Base-by-base conservation (phyloP, 371 early-diverging fungal genomes). In the Apophysomyces ossiformis region DNA sequence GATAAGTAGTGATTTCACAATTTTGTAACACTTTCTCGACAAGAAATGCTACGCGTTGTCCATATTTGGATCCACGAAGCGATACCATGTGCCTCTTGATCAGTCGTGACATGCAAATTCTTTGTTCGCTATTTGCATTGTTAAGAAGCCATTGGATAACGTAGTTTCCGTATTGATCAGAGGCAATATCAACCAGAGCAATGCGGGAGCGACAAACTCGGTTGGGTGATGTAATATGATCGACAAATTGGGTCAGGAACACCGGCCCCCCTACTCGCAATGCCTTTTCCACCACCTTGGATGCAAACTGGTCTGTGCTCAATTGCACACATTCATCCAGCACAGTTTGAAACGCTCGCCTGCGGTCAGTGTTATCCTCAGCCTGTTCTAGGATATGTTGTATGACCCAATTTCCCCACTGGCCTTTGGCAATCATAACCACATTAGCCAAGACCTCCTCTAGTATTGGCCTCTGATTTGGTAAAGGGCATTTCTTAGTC, bases 91-190 rank as follows among this genome's bases (percentile, higher is more conserved):
- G 92, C 2, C 89, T 86, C 61, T 85, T 84, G 60, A 92, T 85
- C 37, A 90, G 69, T 0, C 86, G 84, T 43, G 87, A 86, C 65
- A 88, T 85, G 16, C 70, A 73, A 63, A 90, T 83, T 15, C 88
- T 84, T 61, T 89, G 89, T 36, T 81, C 72, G 4, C 82, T 77
- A 21, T 81, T 83, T n/a, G 88, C 86, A 60, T 89, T 78, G 37
- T 82, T 87, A 35, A 91, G 72, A 16, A 91, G 80, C 76, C 91
- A 87, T 74, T 92, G 92, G 59, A 91, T 87, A 54, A 92, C 90
- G 65, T 92, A 99, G 86, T 99, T 99, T 46, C 89, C 92, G 69
- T 88, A 91, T 71, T 92, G 92, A 65, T 92, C 87, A 2, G 86
- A 82, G 2, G 86, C 86, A 69, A 86, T 82, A 50, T 86, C 85